phyloP scores from a whole-genome alignment of 2,329 filamentous ascomycete species.

The Trichoderma oligosporum region DNA sequence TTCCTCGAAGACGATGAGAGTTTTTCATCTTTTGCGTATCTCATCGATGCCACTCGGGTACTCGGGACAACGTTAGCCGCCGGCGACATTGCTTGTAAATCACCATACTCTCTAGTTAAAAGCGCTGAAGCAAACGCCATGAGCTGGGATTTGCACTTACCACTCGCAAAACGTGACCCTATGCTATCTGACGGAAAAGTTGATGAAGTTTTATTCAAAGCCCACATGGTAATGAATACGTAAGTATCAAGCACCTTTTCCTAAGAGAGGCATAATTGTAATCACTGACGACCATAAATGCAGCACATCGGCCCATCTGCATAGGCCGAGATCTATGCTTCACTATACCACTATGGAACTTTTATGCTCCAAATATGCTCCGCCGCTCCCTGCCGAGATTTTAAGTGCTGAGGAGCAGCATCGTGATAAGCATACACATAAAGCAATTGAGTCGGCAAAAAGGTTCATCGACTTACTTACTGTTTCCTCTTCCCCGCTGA shows the following conservation, averaged over 20 bases:
- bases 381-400: constrained; percentile 20
- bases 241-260: constrained; percentile 21
- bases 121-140: constrained; percentile 41
- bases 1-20: constrained; percentile 61
- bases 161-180: constrained; percentile 61
- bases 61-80: constrained; percentile 53
- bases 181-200: constrained; percentile 58
- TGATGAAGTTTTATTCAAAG: constrained; percentile 81
- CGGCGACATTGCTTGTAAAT: constrained; percentile 42
- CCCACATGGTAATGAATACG: constrained; percentile 64
- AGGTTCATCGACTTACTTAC: constrained; percentile 22
- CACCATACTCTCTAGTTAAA: constrained; percentile 16
- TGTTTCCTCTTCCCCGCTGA: constrained; percentile 15
- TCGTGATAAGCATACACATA: constrained; percentile 20
- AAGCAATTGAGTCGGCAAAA: constrained; percentile 20
- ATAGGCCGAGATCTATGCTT: constrained; percentile 22
- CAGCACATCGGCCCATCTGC: constrained; percentile 22
- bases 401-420: constrained; percentile 18
- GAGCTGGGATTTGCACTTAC: constrained; percentile 75
- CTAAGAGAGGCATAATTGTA: neutral
- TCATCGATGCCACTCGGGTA: constrained; percentile 71
- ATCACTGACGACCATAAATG: neutral
- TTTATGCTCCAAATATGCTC: constrained; percentile 24
- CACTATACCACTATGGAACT: constrained; percentile 24
- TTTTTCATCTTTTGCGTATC: constrained; percentile 75